Conservation (phyloP, 225 moss, liverwort and hornwort species). For the Climacium dendroides region DNA sequence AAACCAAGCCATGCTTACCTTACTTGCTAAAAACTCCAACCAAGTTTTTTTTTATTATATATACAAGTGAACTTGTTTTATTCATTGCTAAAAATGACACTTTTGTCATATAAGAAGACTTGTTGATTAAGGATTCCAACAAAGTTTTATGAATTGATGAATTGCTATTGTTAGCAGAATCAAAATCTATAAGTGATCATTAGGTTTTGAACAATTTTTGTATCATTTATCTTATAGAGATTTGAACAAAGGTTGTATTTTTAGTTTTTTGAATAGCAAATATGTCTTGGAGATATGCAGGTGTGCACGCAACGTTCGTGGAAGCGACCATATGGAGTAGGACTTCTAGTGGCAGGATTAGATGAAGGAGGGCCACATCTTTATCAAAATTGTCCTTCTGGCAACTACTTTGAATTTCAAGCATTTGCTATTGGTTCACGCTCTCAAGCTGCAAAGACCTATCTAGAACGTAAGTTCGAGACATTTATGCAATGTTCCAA, state of each 20-base stretch:
- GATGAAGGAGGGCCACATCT: conserved; percentile 87
- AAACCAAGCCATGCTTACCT: not conserved
- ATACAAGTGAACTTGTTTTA: not conserved
- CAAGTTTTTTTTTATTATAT: fast-evolving
- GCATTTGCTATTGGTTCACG: conserved; percentile 94
- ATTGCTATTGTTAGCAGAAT: fast-evolving
- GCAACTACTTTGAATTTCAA: conserved; percentile 78
- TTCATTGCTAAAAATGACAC: fast-evolving
- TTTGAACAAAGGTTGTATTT: not conserved
- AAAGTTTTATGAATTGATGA: not conserved
- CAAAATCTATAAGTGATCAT: fast-evolving
- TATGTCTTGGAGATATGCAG: not conserved
- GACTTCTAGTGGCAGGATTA: conserved; percentile 77
- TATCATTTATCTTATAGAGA: not conserved
- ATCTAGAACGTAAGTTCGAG: conserved; percentile 78
- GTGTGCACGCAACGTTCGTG: conserved; percentile 91
- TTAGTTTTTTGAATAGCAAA: not conserved
- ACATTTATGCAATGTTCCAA: conserved; percentile 56
- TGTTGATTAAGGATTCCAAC: fast-evolving
- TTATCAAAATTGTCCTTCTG: conserved; percentile 90
- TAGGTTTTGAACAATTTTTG: not conserved
- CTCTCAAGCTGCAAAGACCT: conserved; percentile 91
- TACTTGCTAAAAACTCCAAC: not conserved
- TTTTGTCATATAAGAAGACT: fast-evolving
- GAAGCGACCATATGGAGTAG: conserved; percentile 93